phyloP scores from a whole-genome alignment of 805 yeast genomes.

The Spathaspora gorwiae region DNA sequence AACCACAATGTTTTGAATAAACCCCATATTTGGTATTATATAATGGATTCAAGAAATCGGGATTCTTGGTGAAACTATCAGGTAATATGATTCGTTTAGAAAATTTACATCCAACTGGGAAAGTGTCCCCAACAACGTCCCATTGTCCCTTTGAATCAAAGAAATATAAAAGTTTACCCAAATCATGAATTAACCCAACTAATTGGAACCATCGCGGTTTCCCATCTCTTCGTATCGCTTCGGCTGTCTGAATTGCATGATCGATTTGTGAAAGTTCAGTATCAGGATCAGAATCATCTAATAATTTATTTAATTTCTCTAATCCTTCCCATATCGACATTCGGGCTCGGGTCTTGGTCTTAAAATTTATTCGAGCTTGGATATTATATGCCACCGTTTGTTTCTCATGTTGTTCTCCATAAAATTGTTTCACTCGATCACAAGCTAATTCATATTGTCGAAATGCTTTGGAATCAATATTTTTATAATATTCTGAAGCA shows the following conservation, averaged over 20 bases:
- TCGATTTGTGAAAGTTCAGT: slow-evolving; percentile 71
- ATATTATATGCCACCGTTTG: slow-evolving; percentile 72
- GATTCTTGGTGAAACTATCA: slow-evolving; percentile 55
- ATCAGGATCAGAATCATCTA: slow-evolving; percentile 74
- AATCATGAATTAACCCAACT: slow-evolving; percentile 67
- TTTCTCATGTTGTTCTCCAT: slow-evolving; percentile 61
- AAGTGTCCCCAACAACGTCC: slow-evolving; percentile 80
- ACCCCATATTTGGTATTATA: slow-evolving; percentile 65
- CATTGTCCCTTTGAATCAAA: slow-evolving; percentile 72
- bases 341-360: slow-evolving; percentile 59
- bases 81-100: slow-evolving; percentile 57
- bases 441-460: slow-evolving; percentile 67
- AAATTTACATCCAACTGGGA: slow-evolving; percentile 68
- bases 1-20: slow-evolving; percentile 59
- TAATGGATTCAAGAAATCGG: slow-evolving; percentile 58
- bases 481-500: slow-evolving; percentile 25
- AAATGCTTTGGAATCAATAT: slow-evolving; percentile 40
- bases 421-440: slow-evolving; percentile 61
- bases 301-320: slow-evolving; percentile 52
- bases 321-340: slow-evolving; percentile 74
- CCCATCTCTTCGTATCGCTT: slow-evolving; percentile 62
- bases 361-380: slow-evolving; percentile 68
- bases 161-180: slow-evolving; percentile 65
- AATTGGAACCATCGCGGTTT: slow-evolving; percentile 75
- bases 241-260: slow-evolving; percentile 73